Evolutionary conservation across 2,329 filamentous ascomycete species (phyloP).

Genomic region (Aspergillus latus): DNA sequence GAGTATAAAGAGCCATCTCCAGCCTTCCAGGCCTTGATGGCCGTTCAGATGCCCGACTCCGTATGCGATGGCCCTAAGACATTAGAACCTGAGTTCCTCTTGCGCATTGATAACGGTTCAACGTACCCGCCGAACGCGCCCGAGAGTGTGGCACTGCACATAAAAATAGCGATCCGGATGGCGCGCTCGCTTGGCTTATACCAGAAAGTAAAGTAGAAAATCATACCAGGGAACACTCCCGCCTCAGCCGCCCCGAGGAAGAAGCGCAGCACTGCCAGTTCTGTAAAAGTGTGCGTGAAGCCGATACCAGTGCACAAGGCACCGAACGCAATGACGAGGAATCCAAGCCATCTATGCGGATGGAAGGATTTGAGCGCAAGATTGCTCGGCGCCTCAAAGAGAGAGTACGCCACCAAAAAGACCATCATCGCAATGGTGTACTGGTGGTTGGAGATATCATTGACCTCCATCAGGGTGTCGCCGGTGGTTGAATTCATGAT

Average conservation of each 20-base stretch:
- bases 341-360: constrained; percentile 36
- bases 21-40: constrained; percentile 2
- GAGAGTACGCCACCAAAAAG: constrained; percentile 29
- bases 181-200: constrained; percentile 38
- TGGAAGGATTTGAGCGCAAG: constrained; percentile 16
- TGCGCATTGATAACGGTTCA: background rate
- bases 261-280: constrained; percentile 17
- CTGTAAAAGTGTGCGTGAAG: constrained; percentile 9
- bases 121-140: constrained; percentile 8
- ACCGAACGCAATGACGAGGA: constrained; percentile 25
- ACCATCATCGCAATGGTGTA: constrained; percentile 36
- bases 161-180: constrained; percentile 18
- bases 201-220: constrained; percentile 39
- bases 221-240: constrained; percentile 21
- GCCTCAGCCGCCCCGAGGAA: constrained; percentile 21
- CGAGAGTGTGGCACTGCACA: constrained; percentile 6
- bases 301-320: constrained; percentile 16
- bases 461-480: constrained; percentile 38
- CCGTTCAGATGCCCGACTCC: constrained; percentile 10
- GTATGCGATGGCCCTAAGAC: constrained; percentile 9
- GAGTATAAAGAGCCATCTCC: constrained; percentile 13
- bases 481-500: constrained; percentile 39
- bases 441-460: background rate
- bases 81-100: background rate
- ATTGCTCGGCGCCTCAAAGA: constrained; percentile 26